Base-by-base conservation (phyloP, 1,284 basidiomycete genomes). In the Porogramme epimiltina region DNA sequence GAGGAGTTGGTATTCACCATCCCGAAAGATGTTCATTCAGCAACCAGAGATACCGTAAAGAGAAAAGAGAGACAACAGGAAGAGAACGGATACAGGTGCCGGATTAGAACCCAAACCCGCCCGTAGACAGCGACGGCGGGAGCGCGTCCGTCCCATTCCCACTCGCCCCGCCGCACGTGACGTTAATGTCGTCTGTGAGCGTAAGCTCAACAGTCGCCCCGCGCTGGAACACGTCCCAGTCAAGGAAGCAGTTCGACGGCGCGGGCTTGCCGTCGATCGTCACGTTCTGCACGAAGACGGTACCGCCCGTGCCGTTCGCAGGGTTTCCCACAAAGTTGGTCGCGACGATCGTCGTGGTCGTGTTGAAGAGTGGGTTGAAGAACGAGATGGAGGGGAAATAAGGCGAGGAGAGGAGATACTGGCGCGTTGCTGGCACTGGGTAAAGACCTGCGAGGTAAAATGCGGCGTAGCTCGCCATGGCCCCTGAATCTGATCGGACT, bases 391-490 rank as follows among this genome's bases (percentile, higher is more conserved):
- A 64, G 0, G 74, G 79, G 73, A 87, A 86, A 68, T 73, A 84
- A 0, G 84, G 82, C 3, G 83, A 85, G 8, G 80, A 81, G 8
- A 87, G 72, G 1, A 87, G 73, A 61, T 79, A 71, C 57, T 85
- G 84, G 22, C 71, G 70, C 2, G 84, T 85, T n/a, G 80, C 80
- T 0, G 84, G 83, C 3, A 85, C 65, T 1, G 83, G 84, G 57
- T 85, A 86, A 61, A 87, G 62, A 1, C 84, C 84, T 0, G 76
- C 71, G 8, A 85, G 72, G 62, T 80, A 82, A 67, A 84, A 88
- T 2, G 76, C 72, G 2, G 77, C 81, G 54, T 83, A 86, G 56
- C 83, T 84, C 3, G 75, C 86, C 87, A 89, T 88, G 0, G 86
- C 87, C 46, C 82, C 85, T 69, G 52, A 54, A 41, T 59, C 55